Evolutionary conservation across 2,329 filamentous ascomycete species (phyloP).

Genomic region (Xylariaceae sp.): DNA sequence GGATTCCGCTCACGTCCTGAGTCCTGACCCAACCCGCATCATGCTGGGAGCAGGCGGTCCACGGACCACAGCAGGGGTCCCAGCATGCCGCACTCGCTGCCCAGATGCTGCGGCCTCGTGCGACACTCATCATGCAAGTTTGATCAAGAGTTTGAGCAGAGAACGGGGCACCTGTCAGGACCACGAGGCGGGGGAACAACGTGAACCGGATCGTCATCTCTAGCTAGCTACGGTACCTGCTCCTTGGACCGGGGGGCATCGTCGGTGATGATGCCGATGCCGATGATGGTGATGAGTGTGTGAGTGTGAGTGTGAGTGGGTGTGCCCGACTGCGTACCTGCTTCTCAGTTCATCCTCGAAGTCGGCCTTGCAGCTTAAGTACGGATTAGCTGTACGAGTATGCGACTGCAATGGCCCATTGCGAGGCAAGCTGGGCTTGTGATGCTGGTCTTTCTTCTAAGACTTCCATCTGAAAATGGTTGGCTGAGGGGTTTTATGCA

Average conservation of each 20-base stretch:
- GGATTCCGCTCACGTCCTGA: neutral
- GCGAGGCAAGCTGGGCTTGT: slow-evolving; percentile 18
- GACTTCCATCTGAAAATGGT: slow-evolving; percentile 20
- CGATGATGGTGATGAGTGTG: neutral
- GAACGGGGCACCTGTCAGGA: slow-evolving; percentile 7
- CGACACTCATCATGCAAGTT: slow-evolving; percentile 24
- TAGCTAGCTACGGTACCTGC: slow-evolving; percentile 3
- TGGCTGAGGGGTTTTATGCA: slow-evolving; percentile 23
- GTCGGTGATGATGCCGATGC: slow-evolving; percentile 7
- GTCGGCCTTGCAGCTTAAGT: slow-evolving; percentile 18
- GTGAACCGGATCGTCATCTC: slow-evolving; percentile 21
- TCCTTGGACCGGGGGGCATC: slow-evolving; percentile 1
- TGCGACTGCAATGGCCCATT: slow-evolving; percentile 28
- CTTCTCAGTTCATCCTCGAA: slow-evolving; percentile 24
- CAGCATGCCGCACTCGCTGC: slow-evolving; percentile 15
- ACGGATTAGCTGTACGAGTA: no score
- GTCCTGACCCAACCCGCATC: slow-evolving; percentile 14
- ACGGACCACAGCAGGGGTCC: slow-evolving; percentile 22
- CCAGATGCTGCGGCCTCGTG: slow-evolving; percentile 31
- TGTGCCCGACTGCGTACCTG: slow-evolving; percentile 24
- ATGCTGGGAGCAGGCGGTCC: slow-evolving; percentile 9
- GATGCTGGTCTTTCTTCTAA: slow-evolving; percentile 20
- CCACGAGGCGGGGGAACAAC: slow-evolving; percentile 13
- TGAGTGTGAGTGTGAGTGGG: neutral
- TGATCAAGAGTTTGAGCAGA: slow-evolving; percentile 15